Conservation (phyloP, 2,329 filamentous ascomycete genomes). For the Microcyclospora tardicrescens region DNA sequence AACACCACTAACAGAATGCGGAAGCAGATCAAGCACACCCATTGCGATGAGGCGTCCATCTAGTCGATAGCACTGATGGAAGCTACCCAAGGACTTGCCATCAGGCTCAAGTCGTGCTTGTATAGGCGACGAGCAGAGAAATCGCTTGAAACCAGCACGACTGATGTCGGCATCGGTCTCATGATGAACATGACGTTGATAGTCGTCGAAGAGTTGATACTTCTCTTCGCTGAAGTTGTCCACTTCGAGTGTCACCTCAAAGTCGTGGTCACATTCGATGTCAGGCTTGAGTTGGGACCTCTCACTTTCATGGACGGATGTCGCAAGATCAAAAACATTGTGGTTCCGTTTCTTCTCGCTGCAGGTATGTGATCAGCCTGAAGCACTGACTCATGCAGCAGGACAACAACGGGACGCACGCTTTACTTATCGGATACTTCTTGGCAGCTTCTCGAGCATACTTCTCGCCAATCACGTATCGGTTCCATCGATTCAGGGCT, state of each 20-base stretch:
- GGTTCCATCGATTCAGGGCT: constrained; percentile 64
- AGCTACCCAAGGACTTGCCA: constrained; percentile 53
- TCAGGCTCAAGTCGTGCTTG: constrained; percentile 32
- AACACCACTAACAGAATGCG: constrained; percentile 64
- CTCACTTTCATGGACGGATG: constrained; percentile 60
- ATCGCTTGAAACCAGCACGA: constrained; percentile 51
- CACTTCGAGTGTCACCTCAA: constrained; percentile 57
- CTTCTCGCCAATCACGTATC: constrained; percentile 52
- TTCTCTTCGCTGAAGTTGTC: constrained; percentile 66
- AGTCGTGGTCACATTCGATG: constrained; percentile 41
- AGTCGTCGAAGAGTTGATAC: constrained; percentile 57
- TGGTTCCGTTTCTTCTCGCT: constrained; percentile 49
- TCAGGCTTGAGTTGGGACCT: constrained; percentile 34
- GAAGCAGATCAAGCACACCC: constrained; percentile 63
- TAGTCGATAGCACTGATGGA: constrained; percentile 69
- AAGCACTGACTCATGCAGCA: neutral
- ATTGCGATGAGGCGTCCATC: constrained; percentile 65
- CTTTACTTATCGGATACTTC: constrained; percentile 53
- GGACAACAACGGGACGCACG: constrained; percentile 29
- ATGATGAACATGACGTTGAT: constrained; percentile 60
- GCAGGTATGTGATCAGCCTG: neutral
- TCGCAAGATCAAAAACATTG: constrained; percentile 53
- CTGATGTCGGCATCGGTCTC: constrained; percentile 50
- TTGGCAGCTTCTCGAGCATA: constrained; percentile 54
- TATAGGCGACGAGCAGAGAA: constrained; percentile 61